Evolutionary conservation across 2,329 filamentous ascomycete species (phyloP).

Genomic region (Trichoderma atrobrunneum): DNA sequence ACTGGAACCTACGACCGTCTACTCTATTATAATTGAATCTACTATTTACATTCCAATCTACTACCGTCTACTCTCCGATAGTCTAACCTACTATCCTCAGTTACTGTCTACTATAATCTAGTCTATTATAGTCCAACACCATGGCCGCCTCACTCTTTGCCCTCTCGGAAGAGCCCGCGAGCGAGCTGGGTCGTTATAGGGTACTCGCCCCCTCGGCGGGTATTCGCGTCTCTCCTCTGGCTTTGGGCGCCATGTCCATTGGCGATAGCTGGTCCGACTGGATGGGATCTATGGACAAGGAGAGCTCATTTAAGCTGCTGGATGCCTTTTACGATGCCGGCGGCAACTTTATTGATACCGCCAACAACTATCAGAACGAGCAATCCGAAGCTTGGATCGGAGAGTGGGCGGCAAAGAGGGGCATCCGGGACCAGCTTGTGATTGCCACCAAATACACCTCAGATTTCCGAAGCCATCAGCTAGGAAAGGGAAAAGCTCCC

Average conservation of each 20-base stretch:
- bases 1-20: too few species aligned
- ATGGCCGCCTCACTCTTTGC: neutral
- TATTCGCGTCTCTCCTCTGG: conserved; percentile 7
- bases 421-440: conserved; percentile 47
- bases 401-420: conserved; percentile 46
- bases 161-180: neutral
- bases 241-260: conserved; percentile 14
- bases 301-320: conserved; percentile 9
- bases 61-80: too few species aligned
- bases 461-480: conserved; percentile 31
- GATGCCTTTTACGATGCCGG: conserved; percentile 36
- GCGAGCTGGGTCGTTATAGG: neutral
- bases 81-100: too few species aligned
- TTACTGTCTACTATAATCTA: too few species aligned
- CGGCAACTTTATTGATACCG: conserved; percentile 62
- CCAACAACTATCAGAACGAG: conserved; percentile 49
- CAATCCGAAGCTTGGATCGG: conserved; percentile 52
- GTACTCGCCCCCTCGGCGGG: neutral
- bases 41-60: too few species aligned
- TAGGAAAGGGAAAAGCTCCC: conserved; percentile 18
- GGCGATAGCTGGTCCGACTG: neutral
- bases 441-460: conserved; percentile 49
- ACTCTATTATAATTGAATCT: too few species aligned
- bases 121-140: neutral
- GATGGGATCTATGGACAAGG: conserved; percentile 8